These are phyloP conservation scores for Pleurotus sapidus DNA, from an alignment of 768 basidiomycete species.

Conservation along the genomic window DNA sequence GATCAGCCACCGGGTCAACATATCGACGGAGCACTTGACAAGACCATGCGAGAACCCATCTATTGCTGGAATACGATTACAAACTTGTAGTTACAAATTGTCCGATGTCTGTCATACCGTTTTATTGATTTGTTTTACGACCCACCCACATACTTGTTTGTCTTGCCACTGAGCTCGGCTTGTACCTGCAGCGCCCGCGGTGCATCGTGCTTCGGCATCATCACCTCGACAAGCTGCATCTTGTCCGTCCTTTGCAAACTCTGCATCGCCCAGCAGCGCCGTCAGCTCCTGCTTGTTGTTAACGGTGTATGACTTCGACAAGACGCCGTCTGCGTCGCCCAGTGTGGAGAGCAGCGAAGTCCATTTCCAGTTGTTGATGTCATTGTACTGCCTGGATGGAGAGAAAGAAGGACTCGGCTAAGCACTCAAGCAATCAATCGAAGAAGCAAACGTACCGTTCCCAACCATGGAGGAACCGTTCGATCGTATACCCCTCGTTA, in stretches of 20 bases:
- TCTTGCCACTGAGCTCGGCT: slow-evolving; percentile 50
- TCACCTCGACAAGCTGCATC: slow-evolving; percentile 79
- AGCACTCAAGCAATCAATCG: neutral
- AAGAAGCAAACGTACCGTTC: slow-evolving; percentile 32
- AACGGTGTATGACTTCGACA: slow-evolving; percentile 64
- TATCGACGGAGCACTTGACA: no score
- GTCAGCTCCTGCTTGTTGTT: slow-evolving; percentile 65
- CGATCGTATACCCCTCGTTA: slow-evolving; percentile 85
- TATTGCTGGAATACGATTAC: no score
- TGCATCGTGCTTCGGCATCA: slow-evolving; percentile 73
- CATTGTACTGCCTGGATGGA: slow-evolving; percentile 70
- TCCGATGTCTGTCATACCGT: no score
- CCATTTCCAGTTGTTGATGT: slow-evolving; percentile 82
- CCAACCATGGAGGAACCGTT: slow-evolving; percentile 72
- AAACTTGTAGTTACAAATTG: no score
- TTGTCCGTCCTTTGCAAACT: slow-evolving; percentile 62
- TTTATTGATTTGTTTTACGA: neutral
- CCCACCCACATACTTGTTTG: slow-evolving; percentile 38
- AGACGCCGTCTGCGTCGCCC: slow-evolving; percentile 47
- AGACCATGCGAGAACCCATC: no score
- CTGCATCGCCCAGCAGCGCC: slow-evolving; percentile 56
- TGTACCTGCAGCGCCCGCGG: slow-evolving; percentile 60
- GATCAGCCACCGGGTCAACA: no score
- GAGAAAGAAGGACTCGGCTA: neutral
- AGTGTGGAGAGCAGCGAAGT: slow-evolving; percentile 58